phyloP scores from a whole-genome alignment of 2,329 filamentous ascomycete species.

The Calcarisporium arbuscula region DNA sequence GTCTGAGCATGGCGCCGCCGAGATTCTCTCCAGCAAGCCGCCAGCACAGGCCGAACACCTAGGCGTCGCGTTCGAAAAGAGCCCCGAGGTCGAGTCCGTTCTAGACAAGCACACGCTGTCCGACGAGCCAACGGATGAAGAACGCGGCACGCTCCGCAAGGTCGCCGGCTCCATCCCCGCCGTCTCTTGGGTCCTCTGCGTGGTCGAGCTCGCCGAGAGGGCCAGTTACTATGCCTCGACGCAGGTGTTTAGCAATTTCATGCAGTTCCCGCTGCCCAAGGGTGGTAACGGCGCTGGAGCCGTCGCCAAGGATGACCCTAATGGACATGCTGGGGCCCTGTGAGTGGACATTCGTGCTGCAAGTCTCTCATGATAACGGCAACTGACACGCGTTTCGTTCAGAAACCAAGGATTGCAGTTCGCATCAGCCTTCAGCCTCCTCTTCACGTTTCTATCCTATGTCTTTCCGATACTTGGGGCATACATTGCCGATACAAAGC shows the following conservation, averaged over 20 bases:
- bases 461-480: slow-evolving; percentile 9
- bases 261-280: slow-evolving; percentile 9
- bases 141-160: slow-evolving; percentile 6
- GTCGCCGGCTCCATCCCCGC: slow-evolving; percentile 5
- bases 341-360: slow-evolving; percentile 3
- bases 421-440: slow-evolving; percentile 7
- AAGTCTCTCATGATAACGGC: too few relatives aligned
- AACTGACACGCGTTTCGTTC: too few relatives aligned
- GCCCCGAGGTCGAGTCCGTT: slow-evolving; percentile 2
- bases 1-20: slow-evolving; percentile 4
- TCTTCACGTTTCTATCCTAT: slow-evolving; percentile 10
- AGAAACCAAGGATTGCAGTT: slow-evolving; percentile 9
- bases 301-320: slow-evolving; percentile 7
- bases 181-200: slow-evolving; percentile 9
- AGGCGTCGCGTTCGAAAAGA: background rate
- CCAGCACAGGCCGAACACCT: slow-evolving; percentile 5
- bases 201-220: slow-evolving; percentile 8
- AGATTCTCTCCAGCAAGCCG: slow-evolving; percentile 5
- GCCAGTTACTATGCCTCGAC: slow-evolving; percentile 8
- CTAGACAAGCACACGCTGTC: slow-evolving; percentile 1
- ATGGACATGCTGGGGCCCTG: slow-evolving; percentile 8
- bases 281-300: slow-evolving; percentile 7
- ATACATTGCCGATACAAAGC: slow-evolving; percentile 7
- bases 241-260: slow-evolving; percentile 8
- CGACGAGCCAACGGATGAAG: slow-evolving; percentile 7